Percentiles rank a stretch among this genome's conserved stretches.
Evolutionary conservation across 495 filamentous ascomycete genomes (phyloP).

Genomic region (Umbilicaria muhlenbergii): DNA sequence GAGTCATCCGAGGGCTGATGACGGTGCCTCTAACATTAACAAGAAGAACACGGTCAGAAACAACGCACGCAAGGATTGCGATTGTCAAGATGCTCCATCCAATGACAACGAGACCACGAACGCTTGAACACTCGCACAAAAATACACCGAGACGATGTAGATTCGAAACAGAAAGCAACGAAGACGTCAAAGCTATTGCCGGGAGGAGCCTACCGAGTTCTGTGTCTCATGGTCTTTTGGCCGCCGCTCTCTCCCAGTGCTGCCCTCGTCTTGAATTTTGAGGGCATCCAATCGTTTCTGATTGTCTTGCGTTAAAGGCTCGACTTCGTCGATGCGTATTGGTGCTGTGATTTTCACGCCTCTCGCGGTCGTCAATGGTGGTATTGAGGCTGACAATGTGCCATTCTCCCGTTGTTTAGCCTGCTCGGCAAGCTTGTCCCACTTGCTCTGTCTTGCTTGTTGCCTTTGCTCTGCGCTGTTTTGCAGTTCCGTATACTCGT

Average conservation of each 20-base stretch:
- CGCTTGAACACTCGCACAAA: slow-evolving; percentile 22
- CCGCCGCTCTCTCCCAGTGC: slow-evolving; percentile 27
- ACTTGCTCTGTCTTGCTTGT: slow-evolving; percentile 60
- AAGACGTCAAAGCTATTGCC: slow-evolving; percentile 13
- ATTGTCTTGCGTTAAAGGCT: slow-evolving; percentile 64
- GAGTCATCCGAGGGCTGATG: too few species aligned
- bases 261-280: slow-evolving; percentile 60
- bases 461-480: slow-evolving; percentile 70
- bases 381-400: slow-evolving; percentile 18
- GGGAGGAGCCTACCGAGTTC: slow-evolving; percentile 25
- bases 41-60: slow-evolving; percentile 11
- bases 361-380: slow-evolving; percentile 19
- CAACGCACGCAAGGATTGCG: slow-evolving; percentile 27
- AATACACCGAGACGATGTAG: not conserved
- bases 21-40: too few species aligned
- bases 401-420: slow-evolving; percentile 52
- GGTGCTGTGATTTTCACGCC: slow-evolving; percentile 31
- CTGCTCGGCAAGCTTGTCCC: slow-evolving; percentile 70
- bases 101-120: too few species aligned
- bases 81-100: not conserved
- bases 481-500: slow-evolving; percentile 95
- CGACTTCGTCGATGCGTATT: slow-evolving; percentile 51
- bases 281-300: slow-evolving; percentile 71
- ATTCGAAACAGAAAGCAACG: slow-evolving; percentile 11
- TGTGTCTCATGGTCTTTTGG: slow-evolving; percentile 26